A percentile compares a stretch with the other conserved stretches of the same genome.
These are phyloP conservation scores for Kodamaea laetipori DNA, from an alignment of 805 yeast genomes.

Conservation along the genomic window DNA sequence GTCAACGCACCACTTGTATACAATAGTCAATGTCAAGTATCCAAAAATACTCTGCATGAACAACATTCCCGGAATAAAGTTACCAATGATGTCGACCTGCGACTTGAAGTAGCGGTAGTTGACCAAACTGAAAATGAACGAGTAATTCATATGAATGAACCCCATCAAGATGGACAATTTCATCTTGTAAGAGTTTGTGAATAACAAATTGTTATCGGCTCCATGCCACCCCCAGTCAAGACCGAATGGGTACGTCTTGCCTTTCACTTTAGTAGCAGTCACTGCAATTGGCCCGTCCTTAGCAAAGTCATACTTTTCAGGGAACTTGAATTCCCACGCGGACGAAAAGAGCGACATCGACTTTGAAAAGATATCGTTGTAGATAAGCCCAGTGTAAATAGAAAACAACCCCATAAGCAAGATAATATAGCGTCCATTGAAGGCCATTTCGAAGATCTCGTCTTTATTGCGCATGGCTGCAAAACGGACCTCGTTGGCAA, in stretches of 20 bases:
- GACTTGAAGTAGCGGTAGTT: constrained; percentile 73
- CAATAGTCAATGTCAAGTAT: constrained; percentile 78
- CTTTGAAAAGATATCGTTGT: constrained; percentile 91
- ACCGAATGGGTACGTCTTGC: constrained; percentile 72
- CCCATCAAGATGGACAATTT: constrained; percentile 95
- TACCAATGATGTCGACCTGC: constrained; percentile 81
- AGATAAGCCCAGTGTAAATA: constrained; percentile 90
- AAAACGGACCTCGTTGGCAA: constrained; percentile 71
- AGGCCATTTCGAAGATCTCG: constrained; percentile 97
- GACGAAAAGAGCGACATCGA: constrained; percentile 85
- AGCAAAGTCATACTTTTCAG: constrained; percentile 67
- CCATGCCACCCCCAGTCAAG: constrained; percentile 97
- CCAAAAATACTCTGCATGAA: constrained; percentile 98
- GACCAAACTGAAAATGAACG: constrained; percentile 79
- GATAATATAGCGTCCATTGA: constrained; percentile 85
- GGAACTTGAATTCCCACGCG: constrained; percentile 85
- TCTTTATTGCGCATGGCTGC: constrained; percentile 68
- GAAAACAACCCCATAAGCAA: constrained; percentile 93
- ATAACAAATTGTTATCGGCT: constrained; percentile 84
- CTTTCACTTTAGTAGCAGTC: constrained; percentile 62
- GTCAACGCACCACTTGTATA: constrained; percentile 93
- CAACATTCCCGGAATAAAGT: constrained; percentile 89
- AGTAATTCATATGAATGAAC: constrained; percentile 89
- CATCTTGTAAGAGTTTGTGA: constrained; percentile 96
- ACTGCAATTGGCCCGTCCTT: constrained; percentile 48